Conservation (phyloP, 176 grass and related monocot genomes). For the Typha latifolia region DNA sequence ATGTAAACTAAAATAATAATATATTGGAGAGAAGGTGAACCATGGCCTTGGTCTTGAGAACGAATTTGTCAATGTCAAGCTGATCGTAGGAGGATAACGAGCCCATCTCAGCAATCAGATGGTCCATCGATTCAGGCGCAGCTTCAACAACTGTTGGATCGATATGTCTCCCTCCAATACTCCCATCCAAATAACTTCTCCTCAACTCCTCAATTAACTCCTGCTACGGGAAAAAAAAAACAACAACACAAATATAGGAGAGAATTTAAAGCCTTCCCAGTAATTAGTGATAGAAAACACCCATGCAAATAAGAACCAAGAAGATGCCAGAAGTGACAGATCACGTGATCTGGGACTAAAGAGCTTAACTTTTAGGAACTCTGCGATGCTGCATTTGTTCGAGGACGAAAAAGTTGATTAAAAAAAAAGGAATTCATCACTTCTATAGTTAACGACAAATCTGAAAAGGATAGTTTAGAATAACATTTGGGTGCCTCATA, state of each 20-base stretch:
- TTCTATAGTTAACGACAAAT: too few species aligned
- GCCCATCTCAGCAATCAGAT: slow-evolving; percentile 58
- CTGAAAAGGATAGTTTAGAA: too few species aligned
- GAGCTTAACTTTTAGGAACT: too few species aligned
- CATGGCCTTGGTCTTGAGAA: slow-evolving; percentile 37
- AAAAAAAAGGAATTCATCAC: too few species aligned
- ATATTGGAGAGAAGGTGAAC: slow-evolving; percentile 13
- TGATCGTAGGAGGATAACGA: slow-evolving; percentile 39
- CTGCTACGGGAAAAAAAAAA: slow-evolving; percentile 16
- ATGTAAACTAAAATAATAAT: not conserved
- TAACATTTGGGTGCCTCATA: not conserved
- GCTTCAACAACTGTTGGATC: slow-evolving; percentile 54
- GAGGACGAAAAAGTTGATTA: too few species aligned
- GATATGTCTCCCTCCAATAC: slow-evolving; percentile 21
- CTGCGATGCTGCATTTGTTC: too few species aligned
- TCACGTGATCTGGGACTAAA: too few species aligned
- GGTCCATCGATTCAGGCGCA: slow-evolving; percentile 64
- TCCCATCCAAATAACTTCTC: slow-evolving; percentile 24
- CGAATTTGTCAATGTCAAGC: slow-evolving; percentile 43
- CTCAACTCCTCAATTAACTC: slow-evolving; percentile 68
- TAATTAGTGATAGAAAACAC: too few species aligned
- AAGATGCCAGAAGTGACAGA: too few species aligned
- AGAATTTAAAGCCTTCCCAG: not conserved
- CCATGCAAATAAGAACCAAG: too few species aligned
- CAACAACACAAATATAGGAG: not conserved